Evolutionary conservation across 208 protist species (phyloP).

Genomic region (Phytomonas francai): DNA sequence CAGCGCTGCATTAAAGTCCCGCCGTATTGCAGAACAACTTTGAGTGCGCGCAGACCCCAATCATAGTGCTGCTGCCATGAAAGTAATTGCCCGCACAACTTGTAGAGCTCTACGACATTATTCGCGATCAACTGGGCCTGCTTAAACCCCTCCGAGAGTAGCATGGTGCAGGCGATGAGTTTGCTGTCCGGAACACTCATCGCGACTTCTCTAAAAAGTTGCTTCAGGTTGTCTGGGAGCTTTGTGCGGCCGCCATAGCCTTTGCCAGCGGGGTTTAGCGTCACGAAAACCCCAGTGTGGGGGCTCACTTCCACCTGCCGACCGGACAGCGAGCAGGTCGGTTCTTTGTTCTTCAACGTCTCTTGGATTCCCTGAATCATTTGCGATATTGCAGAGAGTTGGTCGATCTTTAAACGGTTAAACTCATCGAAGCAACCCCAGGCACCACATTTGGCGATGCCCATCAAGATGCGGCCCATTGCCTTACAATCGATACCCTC

Average conservation of each 20-base stretch:
- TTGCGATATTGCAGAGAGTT: conserved; percentile 93
- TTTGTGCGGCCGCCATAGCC: conserved; percentile 97
- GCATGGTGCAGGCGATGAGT: conserved; percentile 93
- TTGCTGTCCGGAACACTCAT: conserved; percentile 97
- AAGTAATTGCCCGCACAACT: conserved; percentile 94
- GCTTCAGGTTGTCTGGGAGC: conserved; percentile 98
- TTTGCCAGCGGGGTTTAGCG: conserved; percentile 94
- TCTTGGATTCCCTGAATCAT: conserved; percentile 92
- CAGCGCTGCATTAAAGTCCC: conserved; percentile 80
- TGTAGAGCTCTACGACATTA: conserved; percentile 89
- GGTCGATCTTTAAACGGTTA: conserved; percentile 92
- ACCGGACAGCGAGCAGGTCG: conserved; percentile 74
- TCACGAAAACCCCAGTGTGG: conserved; percentile 95
- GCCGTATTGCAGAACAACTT: conserved; percentile 93
- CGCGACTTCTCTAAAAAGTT: conserved; percentile 95
- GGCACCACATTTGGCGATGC: conserved; percentile 91
- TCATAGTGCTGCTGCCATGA: conserved; percentile 97
- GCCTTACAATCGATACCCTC: conserved; percentile 93
- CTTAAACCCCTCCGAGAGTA: conserved; percentile 88
- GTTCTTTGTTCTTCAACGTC: conserved; percentile 78
- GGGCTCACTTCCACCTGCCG: conserved; percentile 66
- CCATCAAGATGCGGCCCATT: conserved; percentile 92
- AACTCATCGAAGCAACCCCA: conserved; percentile 95
- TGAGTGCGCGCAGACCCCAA: conserved; percentile 95
- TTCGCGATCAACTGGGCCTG: conserved; percentile 75